These are phyloP conservation scores for Stipa capillata DNA, from an alignment of 176 grass and related monocot genomes.

Conservation along the genomic window DNA sequence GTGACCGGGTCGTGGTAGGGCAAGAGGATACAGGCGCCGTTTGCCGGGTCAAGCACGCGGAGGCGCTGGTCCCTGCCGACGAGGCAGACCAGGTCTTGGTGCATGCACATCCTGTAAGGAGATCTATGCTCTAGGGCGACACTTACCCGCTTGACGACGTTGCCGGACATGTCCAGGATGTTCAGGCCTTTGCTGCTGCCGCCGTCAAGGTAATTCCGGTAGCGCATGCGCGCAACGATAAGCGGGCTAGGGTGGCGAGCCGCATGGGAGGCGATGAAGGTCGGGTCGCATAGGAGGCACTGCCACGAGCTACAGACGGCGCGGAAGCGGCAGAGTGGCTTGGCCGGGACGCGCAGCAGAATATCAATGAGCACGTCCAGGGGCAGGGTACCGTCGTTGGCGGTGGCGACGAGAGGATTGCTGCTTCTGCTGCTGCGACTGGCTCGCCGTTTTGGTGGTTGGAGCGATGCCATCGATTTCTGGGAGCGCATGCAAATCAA, in stretches of 20 bases:
- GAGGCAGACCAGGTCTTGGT: background rate
- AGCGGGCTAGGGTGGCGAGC: background rate
- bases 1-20: background rate
- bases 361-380: background rate
- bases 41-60: background rate
- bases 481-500: no score
- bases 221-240: background rate
- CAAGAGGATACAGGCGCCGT: background rate
- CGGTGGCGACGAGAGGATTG: background rate
- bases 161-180: background rate
- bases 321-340: background rate
- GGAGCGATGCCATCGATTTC: no score
- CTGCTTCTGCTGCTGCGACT: no score
- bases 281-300: background rate
- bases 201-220: background rate
- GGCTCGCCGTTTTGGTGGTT: no score
- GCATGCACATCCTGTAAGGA: no score
- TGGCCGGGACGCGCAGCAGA: background rate
- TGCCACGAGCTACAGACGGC: background rate
- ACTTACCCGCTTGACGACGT: background rate
- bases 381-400: background rate
- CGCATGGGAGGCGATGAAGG: background rate
- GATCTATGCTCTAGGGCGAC: no score
- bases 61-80: background rate
- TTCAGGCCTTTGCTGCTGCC: no score